Evolutionary conservation across 306 rosid species (phyloP), one percentile per base, ranked within the genome.

Genomic region (Casuarina cunninghamiana): DNA sequence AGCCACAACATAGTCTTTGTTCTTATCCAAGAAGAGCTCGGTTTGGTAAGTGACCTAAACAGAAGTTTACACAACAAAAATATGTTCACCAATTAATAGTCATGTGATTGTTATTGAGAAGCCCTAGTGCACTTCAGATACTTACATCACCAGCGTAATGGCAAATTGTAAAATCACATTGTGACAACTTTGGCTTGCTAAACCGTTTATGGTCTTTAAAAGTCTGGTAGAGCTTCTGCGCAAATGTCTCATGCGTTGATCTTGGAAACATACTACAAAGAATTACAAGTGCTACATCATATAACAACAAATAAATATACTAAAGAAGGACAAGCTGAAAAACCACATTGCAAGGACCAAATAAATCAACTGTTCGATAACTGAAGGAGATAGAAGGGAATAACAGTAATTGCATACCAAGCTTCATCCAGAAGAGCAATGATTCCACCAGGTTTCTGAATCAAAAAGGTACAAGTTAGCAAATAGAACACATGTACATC

Each of bases 61-160:
- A 53, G n/a, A 78, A 73, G 71, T 63, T 48, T 73, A 37, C 70
- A 19, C 10, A 3, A 3, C 17, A 15, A 61, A 58, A 57, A 10
- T 10, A 9, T 46, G 50, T 46, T 46, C 37, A 53, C 19, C 79
- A 71, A 37, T 58, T 41, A 48, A 43, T 77, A 63, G 77, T 53
- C 54, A 55, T 42, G 62, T 62, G 53, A 58, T 7, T 66, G 9
- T 26, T 26, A 26, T 26, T 26, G 45, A 51, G 4, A 67, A 67
- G 73, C 21, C 65, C 54, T 74, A 82, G 73, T 77, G 38, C 61
- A 54, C 17, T 49, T 83, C 80, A 15, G 63, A 60, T 43, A 88
- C 98, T 83, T 86, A 95, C 97, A 74, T 95, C 97, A 45, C 99
- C 99, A 17, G 99, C 99, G 86, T 95, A 95, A 75, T 95, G 99